These are phyloP conservation scores for Fremontodendron californicum DNA, from an alignment of 345 rosid species.

Conservation along the genomic window DNA sequence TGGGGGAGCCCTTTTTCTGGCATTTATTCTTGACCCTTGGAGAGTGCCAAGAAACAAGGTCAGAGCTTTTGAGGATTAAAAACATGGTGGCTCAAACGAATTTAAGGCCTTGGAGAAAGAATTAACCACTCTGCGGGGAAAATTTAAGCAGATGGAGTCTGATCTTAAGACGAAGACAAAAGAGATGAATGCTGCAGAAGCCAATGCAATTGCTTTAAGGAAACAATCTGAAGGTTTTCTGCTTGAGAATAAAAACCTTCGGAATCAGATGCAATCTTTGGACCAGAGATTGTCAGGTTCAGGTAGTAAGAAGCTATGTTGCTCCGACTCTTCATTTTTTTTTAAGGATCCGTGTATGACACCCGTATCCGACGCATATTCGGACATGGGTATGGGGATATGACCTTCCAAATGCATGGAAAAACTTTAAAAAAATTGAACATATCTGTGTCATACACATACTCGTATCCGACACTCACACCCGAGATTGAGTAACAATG, in stretches of 20 bases:
- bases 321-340: neutral
- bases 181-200: conserved; percentile 54
- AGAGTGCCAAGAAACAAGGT: conserved; percentile 63
- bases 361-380: too few species aligned
- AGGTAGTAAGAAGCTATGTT: conserved; percentile 75
- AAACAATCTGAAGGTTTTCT: conserved; percentile 94
- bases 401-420: too few species aligned
- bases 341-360: too few species aligned
- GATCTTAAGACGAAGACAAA: conserved; percentile 49
- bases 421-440: too few species aligned
- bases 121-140: conserved; percentile 28
- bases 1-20: conserved; percentile 72
- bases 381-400: too few species aligned
- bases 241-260: conserved; percentile 67
- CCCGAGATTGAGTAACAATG: too few species aligned
- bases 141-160: conserved; percentile 43
- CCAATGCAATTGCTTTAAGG: conserved; percentile 65
- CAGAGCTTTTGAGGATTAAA: conserved; percentile 54
- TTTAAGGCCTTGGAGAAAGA: conserved; percentile 58
- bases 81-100: conserved; percentile 43
- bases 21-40: conserved; percentile 40
- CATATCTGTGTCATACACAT: too few species aligned
- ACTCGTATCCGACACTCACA: too few species aligned
- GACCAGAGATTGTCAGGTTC: conserved; percentile 57
- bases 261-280: conserved; percentile 57